phyloP scores from a whole-genome alignment of 176 grass and related monocot genomes.

The Carex scoparia region DNA sequence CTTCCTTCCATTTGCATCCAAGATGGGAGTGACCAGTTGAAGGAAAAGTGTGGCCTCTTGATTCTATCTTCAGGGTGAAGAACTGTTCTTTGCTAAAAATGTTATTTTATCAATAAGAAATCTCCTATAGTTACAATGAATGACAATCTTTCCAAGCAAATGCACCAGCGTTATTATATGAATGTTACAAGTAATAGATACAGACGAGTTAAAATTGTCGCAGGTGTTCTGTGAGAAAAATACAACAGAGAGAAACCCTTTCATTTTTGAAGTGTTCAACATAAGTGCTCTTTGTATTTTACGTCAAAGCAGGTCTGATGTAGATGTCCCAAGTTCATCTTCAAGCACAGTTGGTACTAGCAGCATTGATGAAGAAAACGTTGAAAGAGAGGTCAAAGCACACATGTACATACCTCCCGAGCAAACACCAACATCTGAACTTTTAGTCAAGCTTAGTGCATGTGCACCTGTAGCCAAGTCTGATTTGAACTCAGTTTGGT shows the following conservation, averaged over 20 bases:
- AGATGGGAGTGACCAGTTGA: slow-evolving; percentile 39
- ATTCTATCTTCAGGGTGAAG: slow-evolving; percentile 54
- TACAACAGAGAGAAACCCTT: not conserved
- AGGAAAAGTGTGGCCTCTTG: slow-evolving; percentile 58
- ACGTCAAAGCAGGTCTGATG: slow-evolving; percentile 19
- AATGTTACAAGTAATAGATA: not conserved
- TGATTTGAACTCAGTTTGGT: slow-evolving; percentile 59
- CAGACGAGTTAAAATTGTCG: not conserved
- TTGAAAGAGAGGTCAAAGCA: slow-evolving; percentile 51
- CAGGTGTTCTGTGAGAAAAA: not conserved
- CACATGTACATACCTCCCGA: slow-evolving; percentile 69
- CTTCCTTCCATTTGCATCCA: slow-evolving; percentile 70
- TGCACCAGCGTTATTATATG: not conserved
- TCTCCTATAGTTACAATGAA: not conserved
- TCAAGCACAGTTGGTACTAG: slow-evolving; percentile 31
- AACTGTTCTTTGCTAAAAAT: not conserved
- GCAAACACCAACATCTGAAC: slow-evolving; percentile 65
- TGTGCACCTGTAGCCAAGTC: slow-evolving; percentile 36
- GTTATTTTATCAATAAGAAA: slow-evolving; percentile 2
- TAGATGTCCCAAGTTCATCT: slow-evolving; percentile 35
- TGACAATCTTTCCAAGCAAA: not conserved
- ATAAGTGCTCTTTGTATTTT: not conserved
- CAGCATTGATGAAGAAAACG: slow-evolving; percentile 40
- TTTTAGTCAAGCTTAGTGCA: slow-evolving; percentile 79
- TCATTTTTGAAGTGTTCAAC: not conserved